Percentiles rank a stretch among this genome's conserved stretches.
These are phyloP conservation scores for Inga oerstediana DNA, from an alignment of 306 rosid genomes.

Conservation along the genomic window DNA sequence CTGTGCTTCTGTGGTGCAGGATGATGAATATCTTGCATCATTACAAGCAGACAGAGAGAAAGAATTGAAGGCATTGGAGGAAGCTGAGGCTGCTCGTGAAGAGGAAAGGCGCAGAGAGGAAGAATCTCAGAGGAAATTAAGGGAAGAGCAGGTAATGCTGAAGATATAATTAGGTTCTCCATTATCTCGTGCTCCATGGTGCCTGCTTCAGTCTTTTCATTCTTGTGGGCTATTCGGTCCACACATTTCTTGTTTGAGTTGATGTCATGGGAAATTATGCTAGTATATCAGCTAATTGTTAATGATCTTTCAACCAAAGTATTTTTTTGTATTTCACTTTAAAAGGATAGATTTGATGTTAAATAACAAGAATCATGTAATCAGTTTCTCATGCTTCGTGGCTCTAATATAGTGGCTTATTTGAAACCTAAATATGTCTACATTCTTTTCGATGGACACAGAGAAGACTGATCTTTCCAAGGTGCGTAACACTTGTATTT, in stretches of 20 bases:
- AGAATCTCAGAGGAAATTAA: conserved; percentile 69
- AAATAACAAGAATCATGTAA: not conserved
- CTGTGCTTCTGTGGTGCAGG: conserved; percentile 56
- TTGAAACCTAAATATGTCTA: conserved; percentile 9
- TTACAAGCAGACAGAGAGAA: conserved; percentile 96
- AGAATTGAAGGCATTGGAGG: conserved; percentile 78
- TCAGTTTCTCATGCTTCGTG: conserved; percentile 7
- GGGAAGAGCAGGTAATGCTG: conserved; percentile 78
- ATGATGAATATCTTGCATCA: conserved; percentile 96
- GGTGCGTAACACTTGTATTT: conserved; percentile 35
- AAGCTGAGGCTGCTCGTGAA: conserved; percentile 86
- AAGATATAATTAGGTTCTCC: not conserved
- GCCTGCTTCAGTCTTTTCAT: not conserved
- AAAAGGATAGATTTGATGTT: not conserved
- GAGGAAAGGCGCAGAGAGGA: conserved; percentile 79
- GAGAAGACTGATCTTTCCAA: not conserved
- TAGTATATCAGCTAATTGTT: not conserved
- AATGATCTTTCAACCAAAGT: not conserved
- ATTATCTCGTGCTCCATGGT: conserved; percentile 1
- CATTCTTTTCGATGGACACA: not conserved
- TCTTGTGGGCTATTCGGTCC: not conserved
- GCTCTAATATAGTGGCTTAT: conserved; percentile 5
- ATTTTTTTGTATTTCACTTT: not conserved
- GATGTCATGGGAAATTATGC: conserved; percentile 1
- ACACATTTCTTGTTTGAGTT: not conserved